These are phyloP conservation scores for Apiospora saccharicola DNA, from an alignment of 2,329 filamentous ascomycete species.

Conservation along the genomic window DNA sequence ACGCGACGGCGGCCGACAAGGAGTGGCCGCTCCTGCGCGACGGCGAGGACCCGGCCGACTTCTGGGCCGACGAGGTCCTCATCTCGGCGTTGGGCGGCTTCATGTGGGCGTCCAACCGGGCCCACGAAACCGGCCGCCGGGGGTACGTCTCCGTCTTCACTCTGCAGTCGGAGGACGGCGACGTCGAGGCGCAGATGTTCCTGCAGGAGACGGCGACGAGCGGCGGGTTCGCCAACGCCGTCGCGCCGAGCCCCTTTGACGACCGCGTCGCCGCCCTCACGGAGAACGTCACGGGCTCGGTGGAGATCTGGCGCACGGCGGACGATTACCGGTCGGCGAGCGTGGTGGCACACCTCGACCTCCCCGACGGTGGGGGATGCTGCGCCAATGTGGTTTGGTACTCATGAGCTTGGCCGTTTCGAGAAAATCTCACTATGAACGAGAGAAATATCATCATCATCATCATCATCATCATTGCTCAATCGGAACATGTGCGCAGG, in stretches of 20 bases:
- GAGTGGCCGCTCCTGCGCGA: constrained; percentile 36
- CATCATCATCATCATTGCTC: background rate
- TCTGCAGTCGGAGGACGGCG: constrained; percentile 36
- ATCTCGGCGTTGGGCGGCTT: constrained; percentile 38
- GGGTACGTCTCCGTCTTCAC: constrained; percentile 46
- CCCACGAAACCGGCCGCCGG: constrained; percentile 28
- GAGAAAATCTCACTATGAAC: background rate
- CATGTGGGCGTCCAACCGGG: constrained; percentile 43
- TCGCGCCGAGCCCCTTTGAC: constrained; percentile 42
- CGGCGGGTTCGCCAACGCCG: constrained; percentile 46
- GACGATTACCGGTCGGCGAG: constrained; percentile 28
- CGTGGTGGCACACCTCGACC: constrained; percentile 34
- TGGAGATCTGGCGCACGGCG: constrained; percentile 45
- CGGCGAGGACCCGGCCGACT: constrained; percentile 33
- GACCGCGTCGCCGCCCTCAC: constrained; percentile 44
- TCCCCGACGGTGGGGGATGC: constrained; percentile 35
- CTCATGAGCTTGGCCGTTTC: background rate
- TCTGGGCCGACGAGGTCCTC: constrained; percentile 45
- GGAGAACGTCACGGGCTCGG: constrained; percentile 44
- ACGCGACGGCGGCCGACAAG: background rate
- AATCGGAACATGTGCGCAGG: background rate
- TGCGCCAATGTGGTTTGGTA: constrained; percentile 40
- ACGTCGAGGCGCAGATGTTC: constrained; percentile 41
- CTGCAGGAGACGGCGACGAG: constrained; percentile 41
- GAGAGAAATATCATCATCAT: too few species aligned